A percentile compares a stretch with the other conserved stretches of the same genome.
phyloP scores from a whole-genome alignment of 495 filamentous ascomycete genomes.

The Letharia lupina region DNA sequence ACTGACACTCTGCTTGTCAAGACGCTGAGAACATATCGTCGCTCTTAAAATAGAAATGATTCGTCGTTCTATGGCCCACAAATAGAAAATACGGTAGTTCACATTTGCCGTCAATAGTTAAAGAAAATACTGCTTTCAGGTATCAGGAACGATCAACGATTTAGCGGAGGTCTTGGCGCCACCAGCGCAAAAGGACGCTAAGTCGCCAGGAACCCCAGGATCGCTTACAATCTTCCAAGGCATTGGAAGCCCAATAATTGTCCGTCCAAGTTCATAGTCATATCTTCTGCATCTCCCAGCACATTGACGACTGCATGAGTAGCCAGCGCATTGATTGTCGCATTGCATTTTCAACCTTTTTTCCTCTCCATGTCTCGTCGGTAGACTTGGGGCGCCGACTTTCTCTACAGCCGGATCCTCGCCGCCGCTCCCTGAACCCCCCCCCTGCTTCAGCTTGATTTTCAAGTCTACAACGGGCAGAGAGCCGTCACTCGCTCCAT shows the following conservation, averaged over 20 bases:
- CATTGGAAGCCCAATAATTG: background rate
- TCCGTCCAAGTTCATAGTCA: background rate
- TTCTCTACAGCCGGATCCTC: background rate
- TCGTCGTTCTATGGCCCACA: no score
- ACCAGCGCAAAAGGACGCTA: background rate
- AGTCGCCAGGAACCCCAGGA: background rate
- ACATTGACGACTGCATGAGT: background rate
- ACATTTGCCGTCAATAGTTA: background rate
- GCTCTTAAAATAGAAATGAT: background rate
- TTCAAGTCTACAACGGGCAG: background rate
- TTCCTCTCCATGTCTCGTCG: background rate
- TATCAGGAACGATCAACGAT: background rate
- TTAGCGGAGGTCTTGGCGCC: background rate
- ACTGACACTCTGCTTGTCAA: background rate
- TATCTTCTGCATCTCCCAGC: background rate
- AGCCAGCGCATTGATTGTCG: background rate
- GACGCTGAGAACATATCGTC: background rate
- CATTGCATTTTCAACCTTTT: background rate
- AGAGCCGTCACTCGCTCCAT: background rate
- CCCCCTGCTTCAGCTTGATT: constrained; percentile 1
- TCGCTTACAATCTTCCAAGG: constrained; percentile 4
- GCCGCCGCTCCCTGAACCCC: background rate
- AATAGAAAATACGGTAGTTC: no score
- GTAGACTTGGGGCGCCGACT: background rate
- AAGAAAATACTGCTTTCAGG: background rate